Evolutionary conservation across 2,329 filamentous ascomycete genomes (phyloP).

Genomic region (Fusarium concolor): DNA sequence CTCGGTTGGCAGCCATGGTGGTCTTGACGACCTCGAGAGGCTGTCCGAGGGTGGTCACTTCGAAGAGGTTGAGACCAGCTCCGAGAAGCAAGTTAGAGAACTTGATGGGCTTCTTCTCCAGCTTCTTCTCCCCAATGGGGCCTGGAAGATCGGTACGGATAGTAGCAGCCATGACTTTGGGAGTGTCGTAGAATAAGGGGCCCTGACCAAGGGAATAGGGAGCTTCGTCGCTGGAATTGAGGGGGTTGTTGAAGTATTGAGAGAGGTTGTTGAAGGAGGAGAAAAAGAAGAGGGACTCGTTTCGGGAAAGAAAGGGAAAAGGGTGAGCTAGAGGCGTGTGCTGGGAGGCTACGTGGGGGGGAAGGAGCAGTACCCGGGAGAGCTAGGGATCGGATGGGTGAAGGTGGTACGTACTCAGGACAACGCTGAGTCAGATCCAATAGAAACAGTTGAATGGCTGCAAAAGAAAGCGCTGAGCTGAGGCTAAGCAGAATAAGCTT

Average conservation of each 20-base stretch:
- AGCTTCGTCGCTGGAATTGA: slow-evolving; percentile 79
- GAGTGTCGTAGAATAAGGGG: slow-evolving; percentile 66
- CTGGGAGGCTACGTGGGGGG: slow-evolving; percentile 33
- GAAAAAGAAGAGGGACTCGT: slow-evolving; percentile 17
- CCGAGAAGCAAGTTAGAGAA: slow-evolving; percentile 98
- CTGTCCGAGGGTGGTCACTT: slow-evolving; percentile 77
- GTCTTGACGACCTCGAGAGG: slow-evolving; percentile 99
- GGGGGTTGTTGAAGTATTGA: slow-evolving; percentile 22
- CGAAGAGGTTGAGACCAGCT: slow-evolving; percentile 94
- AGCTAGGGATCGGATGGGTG: slow-evolving; percentile 13
- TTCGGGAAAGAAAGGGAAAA: slow-evolving; percentile 18
- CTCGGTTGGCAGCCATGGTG: slow-evolving; percentile 97
- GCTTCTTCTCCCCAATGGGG: slow-evolving; percentile 61
- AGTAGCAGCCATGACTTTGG: slow-evolving; percentile 73
- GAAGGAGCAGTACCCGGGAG: slow-evolving; percentile 18
- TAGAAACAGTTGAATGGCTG: slow-evolving; percentile 25
- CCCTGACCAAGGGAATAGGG: slow-evolving; percentile 98
- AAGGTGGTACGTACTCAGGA: slow-evolving; percentile 23
- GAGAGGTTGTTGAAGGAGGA: slow-evolving; percentile 34
- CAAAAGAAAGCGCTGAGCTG: slow-evolving; percentile 23
- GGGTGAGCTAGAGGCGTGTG: slow-evolving; percentile 42
- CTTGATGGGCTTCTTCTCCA: slow-evolving; percentile 99
- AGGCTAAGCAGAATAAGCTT: slow-evolving; percentile 30
- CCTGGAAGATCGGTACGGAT: slow-evolving; percentile 65
- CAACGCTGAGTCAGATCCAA: slow-evolving; percentile 38